Conservation (phyloP, 2,329 filamentous ascomycete genomes). For the Paecilomyces sp. region DNA sequence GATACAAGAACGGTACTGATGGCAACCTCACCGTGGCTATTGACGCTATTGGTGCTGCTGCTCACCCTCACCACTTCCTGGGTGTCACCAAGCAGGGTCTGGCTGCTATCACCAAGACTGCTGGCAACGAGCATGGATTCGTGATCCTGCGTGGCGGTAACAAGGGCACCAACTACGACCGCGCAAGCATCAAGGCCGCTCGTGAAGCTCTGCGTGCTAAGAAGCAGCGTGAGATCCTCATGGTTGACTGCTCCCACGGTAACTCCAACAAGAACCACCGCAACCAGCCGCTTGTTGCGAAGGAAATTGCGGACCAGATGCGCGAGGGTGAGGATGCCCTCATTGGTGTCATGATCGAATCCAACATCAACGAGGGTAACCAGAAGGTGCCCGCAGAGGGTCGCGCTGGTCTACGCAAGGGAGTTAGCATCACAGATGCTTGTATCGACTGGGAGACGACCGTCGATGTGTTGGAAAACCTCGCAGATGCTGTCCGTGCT, state of each 20-base stretch:
- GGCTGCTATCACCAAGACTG: conserved; percentile 87
- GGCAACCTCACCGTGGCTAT: conserved; percentile 86
- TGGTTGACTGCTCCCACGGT: conserved; percentile 98
- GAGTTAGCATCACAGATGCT: conserved; percentile 90
- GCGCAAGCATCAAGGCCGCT: conserved; percentile 69
- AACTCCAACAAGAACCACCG: conserved; percentile 97
- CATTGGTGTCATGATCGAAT: conserved; percentile 97
- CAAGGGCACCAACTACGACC: conserved; percentile 89
- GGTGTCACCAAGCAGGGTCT: conserved; percentile 97
- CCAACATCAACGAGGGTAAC: conserved; percentile 86
- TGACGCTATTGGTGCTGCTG: conserved; percentile 77
- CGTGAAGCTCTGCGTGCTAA: conserved; percentile 76
- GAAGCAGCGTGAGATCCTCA: conserved; percentile 79
- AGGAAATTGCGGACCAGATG: conserved; percentile 74
- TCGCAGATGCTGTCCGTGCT: conserved; percentile 74
- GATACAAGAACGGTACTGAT: conserved; percentile 99
- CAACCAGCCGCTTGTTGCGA: conserved; percentile 92
- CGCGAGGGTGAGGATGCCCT: conserved; percentile 80
- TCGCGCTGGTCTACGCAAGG: conserved; percentile 69
- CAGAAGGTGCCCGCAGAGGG: conserved; percentile 85
- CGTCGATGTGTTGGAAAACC: conserved; percentile 70
- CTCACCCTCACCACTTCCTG: conserved; percentile 79
- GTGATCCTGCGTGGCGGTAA: conserved; percentile 90
- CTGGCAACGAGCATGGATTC: conserved; percentile 94
- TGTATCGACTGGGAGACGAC: conserved; percentile 93